Evolutionary conservation across 768 basidiomycete genomes (phyloP).

Genomic region (Lactifluus volemus): DNA sequence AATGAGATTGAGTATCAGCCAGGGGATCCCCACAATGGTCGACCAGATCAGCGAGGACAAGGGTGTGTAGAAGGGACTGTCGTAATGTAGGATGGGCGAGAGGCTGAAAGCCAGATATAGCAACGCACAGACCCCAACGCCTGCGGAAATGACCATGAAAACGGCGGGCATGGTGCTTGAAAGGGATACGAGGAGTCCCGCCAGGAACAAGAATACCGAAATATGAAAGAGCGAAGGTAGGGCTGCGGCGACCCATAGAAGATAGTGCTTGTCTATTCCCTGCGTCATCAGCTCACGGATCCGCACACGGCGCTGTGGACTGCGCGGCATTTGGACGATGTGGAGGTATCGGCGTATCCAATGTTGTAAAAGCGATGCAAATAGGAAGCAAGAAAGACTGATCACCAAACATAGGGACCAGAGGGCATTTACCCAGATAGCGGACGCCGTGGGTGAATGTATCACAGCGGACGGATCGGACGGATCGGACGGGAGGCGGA

Average conservation of each 20-base stretch:
- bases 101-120: no score
- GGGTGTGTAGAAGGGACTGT: no score
- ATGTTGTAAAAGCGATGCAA: constrained; percentile 1
- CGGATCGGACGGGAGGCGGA: no score
- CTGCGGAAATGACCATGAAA: not conserved
- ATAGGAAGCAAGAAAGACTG: not conserved
- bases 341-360: not conserved
- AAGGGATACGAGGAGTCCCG: not conserved
- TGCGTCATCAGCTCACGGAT: not conserved
- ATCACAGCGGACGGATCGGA: not conserved
- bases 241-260: not conserved
- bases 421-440: not conserved
- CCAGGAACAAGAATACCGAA: not conserved
- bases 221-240: not conserved
- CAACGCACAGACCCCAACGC: not conserved
- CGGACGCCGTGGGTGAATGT: not conserved
- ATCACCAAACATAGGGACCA: constrained; percentile 3
- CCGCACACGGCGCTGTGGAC: not conserved
- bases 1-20: not conserved
- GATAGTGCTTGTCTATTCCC: not conserved
- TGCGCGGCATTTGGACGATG: not conserved
- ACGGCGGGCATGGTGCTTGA: not conserved
- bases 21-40: not conserved
- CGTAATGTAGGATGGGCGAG: no score
- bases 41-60: not conserved